phyloP scores from a whole-genome alignment of 2,329 filamentous ascomycete genomes.

The Alternaria ventricosa region DNA sequence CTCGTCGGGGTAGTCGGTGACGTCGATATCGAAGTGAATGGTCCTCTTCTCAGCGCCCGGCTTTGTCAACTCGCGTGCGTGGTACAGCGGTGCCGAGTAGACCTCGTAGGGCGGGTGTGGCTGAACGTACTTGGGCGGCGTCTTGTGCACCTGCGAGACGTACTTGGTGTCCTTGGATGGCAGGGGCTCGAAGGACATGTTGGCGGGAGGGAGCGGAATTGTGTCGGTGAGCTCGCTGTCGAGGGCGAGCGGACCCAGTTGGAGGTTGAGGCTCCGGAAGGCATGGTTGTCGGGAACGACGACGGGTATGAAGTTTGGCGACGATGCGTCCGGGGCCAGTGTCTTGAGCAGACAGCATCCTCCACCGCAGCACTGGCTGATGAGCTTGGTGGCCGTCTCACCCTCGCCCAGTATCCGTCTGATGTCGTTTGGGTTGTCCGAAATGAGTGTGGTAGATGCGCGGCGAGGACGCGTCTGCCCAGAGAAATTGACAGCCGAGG shows the following conservation, averaged over 20 bases:
- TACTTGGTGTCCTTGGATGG: conserved; percentile 51
- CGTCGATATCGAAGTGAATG: conserved; percentile 95
- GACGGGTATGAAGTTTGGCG: conserved; percentile 56
- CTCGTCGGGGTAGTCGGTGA: conserved; percentile 91
- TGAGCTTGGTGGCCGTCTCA: conserved; percentile 62
- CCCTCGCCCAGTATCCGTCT: conserved; percentile 63
- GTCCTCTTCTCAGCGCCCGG: conserved; percentile 93
- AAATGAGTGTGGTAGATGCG: conserved; percentile 72
- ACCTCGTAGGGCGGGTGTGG: conserved; percentile 94
- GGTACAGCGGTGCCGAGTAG: conserved; percentile 85
- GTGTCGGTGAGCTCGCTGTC: conserved; percentile 74
- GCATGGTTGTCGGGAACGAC: conserved; percentile 79
- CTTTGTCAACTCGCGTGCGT: conserved; percentile 84
- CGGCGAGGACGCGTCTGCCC: conserved; percentile 58
- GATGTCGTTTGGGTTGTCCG: conserved; percentile 65
- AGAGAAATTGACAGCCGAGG: conserved; percentile 44
- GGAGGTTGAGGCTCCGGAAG: conserved; percentile 78
- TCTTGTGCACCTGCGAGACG: conserved; percentile 56
- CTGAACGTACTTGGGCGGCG: conserved; percentile 89
- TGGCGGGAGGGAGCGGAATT: conserved; percentile 75
- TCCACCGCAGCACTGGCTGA: conserved; percentile 69
- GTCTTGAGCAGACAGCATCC: conserved; percentile 68
- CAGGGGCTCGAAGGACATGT: conserved; percentile 71
- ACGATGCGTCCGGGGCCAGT: conserved; percentile 56
- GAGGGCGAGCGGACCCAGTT: conserved; percentile 74